Conservation (phyloP, 1,284 basidiomycete species). For the Leccinum subatratum region DNA sequence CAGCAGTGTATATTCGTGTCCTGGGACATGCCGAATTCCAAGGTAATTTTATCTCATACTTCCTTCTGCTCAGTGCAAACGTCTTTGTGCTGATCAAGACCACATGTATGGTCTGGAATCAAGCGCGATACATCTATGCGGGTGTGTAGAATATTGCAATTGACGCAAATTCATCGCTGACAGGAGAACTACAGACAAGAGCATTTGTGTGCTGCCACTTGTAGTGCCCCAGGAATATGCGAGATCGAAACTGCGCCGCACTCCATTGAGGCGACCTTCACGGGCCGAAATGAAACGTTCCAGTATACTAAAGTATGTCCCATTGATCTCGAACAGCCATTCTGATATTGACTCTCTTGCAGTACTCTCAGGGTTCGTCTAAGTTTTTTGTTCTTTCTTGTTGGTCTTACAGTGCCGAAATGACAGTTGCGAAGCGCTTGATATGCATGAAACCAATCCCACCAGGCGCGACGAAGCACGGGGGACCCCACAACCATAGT, state of each 20-base stretch:
- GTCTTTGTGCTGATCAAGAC: constrained; percentile 44
- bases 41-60: constrained; percentile 32
- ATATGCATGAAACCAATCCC: constrained; percentile 46
- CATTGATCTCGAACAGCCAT: not conserved
- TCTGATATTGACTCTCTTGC: not conserved
- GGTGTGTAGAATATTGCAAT: constrained; percentile 37
- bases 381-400: not conserved
- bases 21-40: constrained; percentile 40
- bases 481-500: constrained; percentile 47
- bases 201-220: constrained; percentile 44
- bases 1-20: constrained; percentile 39
- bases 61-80: too few relatives aligned
- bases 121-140: constrained; percentile 51
- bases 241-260: constrained; percentile 55
- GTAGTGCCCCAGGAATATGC: constrained; percentile 46
- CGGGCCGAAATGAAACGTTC: constrained; percentile 43
- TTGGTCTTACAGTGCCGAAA: not conserved
- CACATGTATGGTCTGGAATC: constrained; percentile 50
- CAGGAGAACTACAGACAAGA: constrained; percentile 37
- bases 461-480: constrained; percentile 39
- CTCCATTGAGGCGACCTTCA: constrained; percentile 55
- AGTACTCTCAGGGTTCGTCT: constrained; percentile 30
- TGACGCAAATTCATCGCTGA: not conserved
- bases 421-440: constrained; percentile 45
- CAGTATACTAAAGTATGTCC: constrained; percentile 45